Evolutionary conservation across 2,329 filamentous ascomycete genomes (phyloP).

Genomic region (Helotiales sp.): DNA sequence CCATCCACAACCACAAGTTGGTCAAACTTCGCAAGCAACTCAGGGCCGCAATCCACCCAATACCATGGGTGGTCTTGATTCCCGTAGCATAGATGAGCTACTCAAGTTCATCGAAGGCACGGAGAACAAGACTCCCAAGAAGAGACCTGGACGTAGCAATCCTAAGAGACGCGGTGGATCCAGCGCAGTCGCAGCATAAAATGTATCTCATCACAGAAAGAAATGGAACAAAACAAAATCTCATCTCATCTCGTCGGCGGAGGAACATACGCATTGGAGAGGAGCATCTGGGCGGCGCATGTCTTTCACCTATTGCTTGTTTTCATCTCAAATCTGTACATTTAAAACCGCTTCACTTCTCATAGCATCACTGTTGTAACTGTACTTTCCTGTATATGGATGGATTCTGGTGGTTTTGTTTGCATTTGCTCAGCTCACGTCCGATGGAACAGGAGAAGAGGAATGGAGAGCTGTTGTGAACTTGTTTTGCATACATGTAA

Average conservation of each 20-base stretch:
- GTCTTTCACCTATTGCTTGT: too few relatives aligned
- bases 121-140: conserved; percentile 56
- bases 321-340: too few relatives aligned
- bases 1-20: conserved; percentile 62
- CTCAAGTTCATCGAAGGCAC: conserved; percentile 90
- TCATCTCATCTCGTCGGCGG: not conserved
- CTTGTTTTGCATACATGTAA: conserved; percentile 9
- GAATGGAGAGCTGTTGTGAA: not conserved
- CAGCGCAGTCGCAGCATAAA: conserved; percentile 18
- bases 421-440: conserved; percentile 2
- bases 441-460: not conserved
- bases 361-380: not conserved
- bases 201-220: not conserved
- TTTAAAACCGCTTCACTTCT: too few relatives aligned
- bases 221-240: not conserved
- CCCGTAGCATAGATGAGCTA: conserved; percentile 87
- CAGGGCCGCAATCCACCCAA: conserved; percentile 35
- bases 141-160: conserved; percentile 53
- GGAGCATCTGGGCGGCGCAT: not conserved
- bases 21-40: conserved; percentile 53
- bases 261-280: not conserved
- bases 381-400: conserved; percentile 3
- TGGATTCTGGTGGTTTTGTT: not conserved
- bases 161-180: conserved; percentile 53
- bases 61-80: conserved; percentile 54